Conservation (phyloP, 352 stramenopile genomes). For the Globisporangium echinulatum region DNA sequence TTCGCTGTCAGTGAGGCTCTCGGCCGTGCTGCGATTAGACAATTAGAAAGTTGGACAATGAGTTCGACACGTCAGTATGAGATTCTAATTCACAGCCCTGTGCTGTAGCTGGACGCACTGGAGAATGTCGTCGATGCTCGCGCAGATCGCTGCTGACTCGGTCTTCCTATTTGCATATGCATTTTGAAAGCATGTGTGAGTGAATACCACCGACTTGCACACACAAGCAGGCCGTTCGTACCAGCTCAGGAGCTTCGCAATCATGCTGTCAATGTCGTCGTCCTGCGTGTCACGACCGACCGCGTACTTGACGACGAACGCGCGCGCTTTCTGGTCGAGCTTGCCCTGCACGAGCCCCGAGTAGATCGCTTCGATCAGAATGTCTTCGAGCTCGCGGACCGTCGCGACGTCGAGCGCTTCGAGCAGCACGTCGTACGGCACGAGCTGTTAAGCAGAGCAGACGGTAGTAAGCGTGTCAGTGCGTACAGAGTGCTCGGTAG, state of each 20-base stretch:
- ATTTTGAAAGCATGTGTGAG: background rate
- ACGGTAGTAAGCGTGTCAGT: background rate
- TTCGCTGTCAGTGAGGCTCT: constrained; percentile 49
- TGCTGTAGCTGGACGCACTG: constrained; percentile 19
- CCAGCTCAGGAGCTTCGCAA: constrained; percentile 82
- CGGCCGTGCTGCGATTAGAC: constrained; percentile 29
- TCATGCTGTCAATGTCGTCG: constrained; percentile 86
- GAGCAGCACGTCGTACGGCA: constrained; percentile 80
- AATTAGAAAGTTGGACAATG: too few relatives aligned
- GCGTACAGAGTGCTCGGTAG: background rate
- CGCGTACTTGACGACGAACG: constrained; percentile 82
- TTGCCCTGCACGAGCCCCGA: constrained; percentile 88
- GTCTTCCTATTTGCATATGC: constrained; percentile 27
- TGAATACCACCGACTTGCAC: background rate
- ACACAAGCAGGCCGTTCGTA: constrained; percentile 6
- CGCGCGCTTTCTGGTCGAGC: constrained; percentile 81
- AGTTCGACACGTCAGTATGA: too few relatives aligned
- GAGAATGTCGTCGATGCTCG: constrained; percentile 66
- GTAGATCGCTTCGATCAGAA: constrained; percentile 92
- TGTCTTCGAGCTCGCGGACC: constrained; percentile 88
- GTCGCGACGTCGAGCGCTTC: constrained; percentile 67
- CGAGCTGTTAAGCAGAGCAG: constrained; percentile 30
- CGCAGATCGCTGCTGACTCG: constrained; percentile 49
- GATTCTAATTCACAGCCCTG: too few relatives aligned
- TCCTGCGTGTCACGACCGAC: constrained; percentile 84